phyloP scores from a whole-genome alignment of 768 basidiomycete species.

The Mycena pura region DNA sequence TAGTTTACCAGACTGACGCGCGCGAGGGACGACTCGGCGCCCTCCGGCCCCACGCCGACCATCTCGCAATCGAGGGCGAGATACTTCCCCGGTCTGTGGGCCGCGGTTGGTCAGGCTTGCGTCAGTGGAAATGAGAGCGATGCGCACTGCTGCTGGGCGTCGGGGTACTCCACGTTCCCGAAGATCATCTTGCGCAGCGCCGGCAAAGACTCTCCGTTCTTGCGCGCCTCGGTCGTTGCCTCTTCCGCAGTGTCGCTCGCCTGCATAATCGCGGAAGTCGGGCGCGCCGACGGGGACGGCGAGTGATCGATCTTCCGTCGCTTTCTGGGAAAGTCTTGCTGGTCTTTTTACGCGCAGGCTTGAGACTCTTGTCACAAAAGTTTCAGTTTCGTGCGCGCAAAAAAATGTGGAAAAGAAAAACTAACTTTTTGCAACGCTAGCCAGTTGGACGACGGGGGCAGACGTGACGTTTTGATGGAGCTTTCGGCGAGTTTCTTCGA shows the following conservation, averaged over 20 bases:
- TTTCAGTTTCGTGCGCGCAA: too few species aligned
- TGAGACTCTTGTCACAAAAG: too few species aligned
- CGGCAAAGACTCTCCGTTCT: constrained; percentile 57
- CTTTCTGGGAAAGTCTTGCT: constrained; percentile 29
- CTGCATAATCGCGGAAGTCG: neutral
- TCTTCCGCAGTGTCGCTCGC: neutral
- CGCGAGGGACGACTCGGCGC: constrained; percentile 83
- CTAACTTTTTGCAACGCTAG: constrained; percentile 58
- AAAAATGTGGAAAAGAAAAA: constrained; percentile 7
- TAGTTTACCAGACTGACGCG: constrained; percentile 92
- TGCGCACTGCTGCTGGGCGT: constrained; percentile 54
- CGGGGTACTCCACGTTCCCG: constrained; percentile 49
- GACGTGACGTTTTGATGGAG: neutral
- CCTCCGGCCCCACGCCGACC: constrained; percentile 92
- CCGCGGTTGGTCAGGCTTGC: constrained; percentile 20
- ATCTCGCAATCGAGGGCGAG: constrained; percentile 96
- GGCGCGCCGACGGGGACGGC: constrained; percentile 18
- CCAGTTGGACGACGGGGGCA: constrained; percentile 61
- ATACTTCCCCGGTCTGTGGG: constrained; percentile 75
- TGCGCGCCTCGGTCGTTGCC: constrained; percentile 31
- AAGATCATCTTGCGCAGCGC: constrained; percentile 59
- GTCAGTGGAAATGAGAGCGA: neutral
- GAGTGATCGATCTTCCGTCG: constrained; percentile 38
- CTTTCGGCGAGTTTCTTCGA: neutral
- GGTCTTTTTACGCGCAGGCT: constrained; percentile 9